Evolutionary conservation across 192 early-diverging fungal species (phyloP).

Genomic region (Chytriomyces confervae): DNA sequence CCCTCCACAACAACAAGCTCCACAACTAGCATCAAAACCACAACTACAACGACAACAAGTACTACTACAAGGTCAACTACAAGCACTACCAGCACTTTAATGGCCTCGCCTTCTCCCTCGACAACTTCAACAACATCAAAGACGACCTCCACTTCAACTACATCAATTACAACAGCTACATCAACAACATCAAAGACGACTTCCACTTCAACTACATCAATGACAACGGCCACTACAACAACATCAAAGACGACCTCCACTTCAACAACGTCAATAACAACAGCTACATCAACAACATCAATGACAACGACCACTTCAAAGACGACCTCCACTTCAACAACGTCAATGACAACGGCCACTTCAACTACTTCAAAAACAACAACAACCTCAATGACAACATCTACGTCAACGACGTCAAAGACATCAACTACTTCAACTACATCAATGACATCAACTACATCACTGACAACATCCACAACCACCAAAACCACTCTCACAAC

Average conservation of each 20-base stretch:
- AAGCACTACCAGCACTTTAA: background rate
- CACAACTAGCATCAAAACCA: background rate
- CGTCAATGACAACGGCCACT: background rate
- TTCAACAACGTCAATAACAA: too few relatives aligned
- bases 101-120: background rate
- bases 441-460: constrained; percentile 8
- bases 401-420: background rate
- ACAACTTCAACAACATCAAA: constrained; percentile 12
- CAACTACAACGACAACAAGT: constrained; percentile 19
- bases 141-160: too few relatives aligned
- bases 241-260: too few relatives aligned
- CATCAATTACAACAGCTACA: too few relatives aligned
- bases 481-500: too few relatives aligned
- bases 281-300: background rate
- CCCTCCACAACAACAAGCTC: background rate
- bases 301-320: background rate
- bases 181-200: too few relatives aligned
- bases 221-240: too few relatives aligned
- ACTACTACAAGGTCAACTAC: constrained; percentile 17
- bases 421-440: background rate
- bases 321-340: background rate
- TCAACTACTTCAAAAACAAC: background rate
- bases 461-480: background rate
- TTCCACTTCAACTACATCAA: too few relatives aligned
- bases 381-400: background rate